Percentiles rank a stretch among this genome's conserved stretches.
Conservation (phyloP, 1,139 yeast species). For the Nakaseomyces glabratus region DNA sequence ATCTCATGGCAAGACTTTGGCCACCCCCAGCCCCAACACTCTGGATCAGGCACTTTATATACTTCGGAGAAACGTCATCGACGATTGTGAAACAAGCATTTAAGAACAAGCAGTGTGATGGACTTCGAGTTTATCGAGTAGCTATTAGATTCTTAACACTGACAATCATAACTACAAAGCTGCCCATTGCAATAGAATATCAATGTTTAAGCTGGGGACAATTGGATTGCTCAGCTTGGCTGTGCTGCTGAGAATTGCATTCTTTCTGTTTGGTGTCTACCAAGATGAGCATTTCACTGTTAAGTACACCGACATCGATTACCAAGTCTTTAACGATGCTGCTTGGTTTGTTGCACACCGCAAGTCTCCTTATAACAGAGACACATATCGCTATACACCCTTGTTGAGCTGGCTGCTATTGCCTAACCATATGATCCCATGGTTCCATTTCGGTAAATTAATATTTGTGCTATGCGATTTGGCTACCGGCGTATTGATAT, state of each 20-base stretch:
- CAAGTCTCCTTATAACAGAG: conserved; percentile 69
- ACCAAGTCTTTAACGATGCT: conserved; percentile 88
- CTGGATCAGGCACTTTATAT: too few species aligned
- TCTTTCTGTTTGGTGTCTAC: conserved; percentile 74
- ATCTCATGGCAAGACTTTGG: too few species aligned
- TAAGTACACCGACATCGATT: conserved; percentile 89
- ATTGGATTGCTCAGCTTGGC: conserved; percentile 27
- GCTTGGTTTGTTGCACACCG: conserved; percentile 59
- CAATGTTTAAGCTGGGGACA: conserved; percentile 3
- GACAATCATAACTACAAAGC: too few species aligned
- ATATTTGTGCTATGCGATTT: conserved; percentile 72
- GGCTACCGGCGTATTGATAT: conserved; percentile 64
- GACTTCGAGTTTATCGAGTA: too few species aligned
- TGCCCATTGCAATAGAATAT: too few species aligned
- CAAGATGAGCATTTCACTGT: conserved; percentile 77
- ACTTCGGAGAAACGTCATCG: too few species aligned
- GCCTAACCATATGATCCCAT: conserved; percentile 43
- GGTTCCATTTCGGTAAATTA: conserved; percentile 66
- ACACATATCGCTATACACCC: conserved; percentile 90
- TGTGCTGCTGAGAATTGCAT: conserved; percentile 45
- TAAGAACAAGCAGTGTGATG: too few species aligned
- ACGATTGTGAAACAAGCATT: too few species aligned
- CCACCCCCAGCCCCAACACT: too few species aligned
- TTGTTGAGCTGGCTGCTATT: conserved; percentile 70
- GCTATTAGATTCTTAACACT: too few species aligned